Evolutionary conservation across 805 yeast genomes (phyloP).

Genomic region (Cyberlindnera japonica): DNA sequence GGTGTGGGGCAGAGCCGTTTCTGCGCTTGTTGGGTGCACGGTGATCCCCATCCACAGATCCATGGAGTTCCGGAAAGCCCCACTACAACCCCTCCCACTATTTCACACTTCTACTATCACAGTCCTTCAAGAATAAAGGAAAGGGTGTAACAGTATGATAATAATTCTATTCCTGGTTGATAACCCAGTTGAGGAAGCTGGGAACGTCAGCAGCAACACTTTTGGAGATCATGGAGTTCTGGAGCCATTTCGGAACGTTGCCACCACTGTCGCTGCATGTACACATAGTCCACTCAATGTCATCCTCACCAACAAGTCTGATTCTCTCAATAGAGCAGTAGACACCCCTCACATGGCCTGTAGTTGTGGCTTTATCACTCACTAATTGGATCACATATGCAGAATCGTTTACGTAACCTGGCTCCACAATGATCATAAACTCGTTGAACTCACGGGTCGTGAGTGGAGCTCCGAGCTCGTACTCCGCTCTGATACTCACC

Average conservation of each 20-base stretch:
- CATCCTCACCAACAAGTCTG: conserved; percentile 16
- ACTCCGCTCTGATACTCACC: conserved; percentile 32
- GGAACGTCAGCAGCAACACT: conserved; percentile 39
- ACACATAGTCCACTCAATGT: conserved; percentile 35
- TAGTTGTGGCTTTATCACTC: conserved; percentile 24
- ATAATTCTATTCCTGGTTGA: no score
- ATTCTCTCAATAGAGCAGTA: conserved; percentile 36
- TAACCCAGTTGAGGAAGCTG: conserved; percentile 29
- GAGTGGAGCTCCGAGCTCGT: conserved; percentile 35
- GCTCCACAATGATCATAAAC: conserved; percentile 30
- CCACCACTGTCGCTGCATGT: conserved; percentile 40
- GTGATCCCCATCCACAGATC: no score
- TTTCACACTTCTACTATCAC: no score
- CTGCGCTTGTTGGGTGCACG: no score
- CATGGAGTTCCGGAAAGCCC: no score
- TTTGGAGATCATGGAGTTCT: conserved; percentile 36
- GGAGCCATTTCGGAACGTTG: conserved; percentile 37
- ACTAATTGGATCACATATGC: conserved; percentile 34
- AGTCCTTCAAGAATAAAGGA: no score
- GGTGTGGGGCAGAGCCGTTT: no score
- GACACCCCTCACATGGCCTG: conserved; percentile 30
- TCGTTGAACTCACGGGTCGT: conserved; percentile 36
- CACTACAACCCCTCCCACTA: no score
- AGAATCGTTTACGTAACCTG: conserved; percentile 25
- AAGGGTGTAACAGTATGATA: no score